Conservation (phyloP, 2,329 filamentous ascomycete genomes). For the Pyrenophora tritici-repentis region DNA sequence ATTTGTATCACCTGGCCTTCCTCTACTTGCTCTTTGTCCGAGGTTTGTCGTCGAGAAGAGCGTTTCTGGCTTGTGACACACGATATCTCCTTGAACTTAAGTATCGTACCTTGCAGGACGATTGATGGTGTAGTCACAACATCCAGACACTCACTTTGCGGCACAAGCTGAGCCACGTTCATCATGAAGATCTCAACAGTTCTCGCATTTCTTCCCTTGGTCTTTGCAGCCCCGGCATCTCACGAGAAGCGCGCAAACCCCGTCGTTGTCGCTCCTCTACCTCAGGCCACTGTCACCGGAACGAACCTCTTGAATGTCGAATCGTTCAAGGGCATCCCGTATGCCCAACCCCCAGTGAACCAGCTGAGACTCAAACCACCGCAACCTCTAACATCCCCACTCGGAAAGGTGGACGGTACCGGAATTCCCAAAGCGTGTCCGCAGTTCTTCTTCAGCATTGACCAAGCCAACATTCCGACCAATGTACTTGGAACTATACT, state of each 20-base stretch:
- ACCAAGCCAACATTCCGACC: slow-evolving; percentile 38
- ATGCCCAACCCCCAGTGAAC: slow-evolving; percentile 70
- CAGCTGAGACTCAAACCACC: slow-evolving; percentile 71
- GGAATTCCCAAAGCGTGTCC: slow-evolving; percentile 67
- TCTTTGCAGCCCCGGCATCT: slow-evolving; percentile 40
- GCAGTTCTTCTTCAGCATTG: slow-evolving; percentile 68
- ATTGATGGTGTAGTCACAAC: not conserved
- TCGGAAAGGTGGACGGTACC: slow-evolving; percentile 67
- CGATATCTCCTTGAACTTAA: slow-evolving; percentile 3
- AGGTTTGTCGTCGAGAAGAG: slow-evolving; percentile 16
- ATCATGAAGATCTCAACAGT: slow-evolving; percentile 37
- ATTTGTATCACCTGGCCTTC: slow-evolving; percentile 24
- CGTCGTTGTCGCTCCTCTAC: slow-evolving; percentile 59
- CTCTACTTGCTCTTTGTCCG: slow-evolving; percentile 16
- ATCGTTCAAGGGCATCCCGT: slow-evolving; percentile 75
- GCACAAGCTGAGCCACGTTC: not conserved
- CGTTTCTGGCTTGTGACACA: slow-evolving; percentile 24
- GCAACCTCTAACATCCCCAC: slow-evolving; percentile 58
- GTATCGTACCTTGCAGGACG: slow-evolving; percentile 11
- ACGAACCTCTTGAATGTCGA: slow-evolving; percentile 59
- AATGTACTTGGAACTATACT: slow-evolving; percentile 47
- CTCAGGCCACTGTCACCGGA: slow-evolving; percentile 61
- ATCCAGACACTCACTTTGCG: not conserved
- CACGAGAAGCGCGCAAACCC: slow-evolving; percentile 56
- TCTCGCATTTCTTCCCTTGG: slow-evolving; percentile 35